A percentile compares a stretch with the other conserved stretches of the same genome.
phyloP scores from a whole-genome alignment of 2,329 filamentous ascomycete species.

The Parasarocladium wereldwijsianum region DNA sequence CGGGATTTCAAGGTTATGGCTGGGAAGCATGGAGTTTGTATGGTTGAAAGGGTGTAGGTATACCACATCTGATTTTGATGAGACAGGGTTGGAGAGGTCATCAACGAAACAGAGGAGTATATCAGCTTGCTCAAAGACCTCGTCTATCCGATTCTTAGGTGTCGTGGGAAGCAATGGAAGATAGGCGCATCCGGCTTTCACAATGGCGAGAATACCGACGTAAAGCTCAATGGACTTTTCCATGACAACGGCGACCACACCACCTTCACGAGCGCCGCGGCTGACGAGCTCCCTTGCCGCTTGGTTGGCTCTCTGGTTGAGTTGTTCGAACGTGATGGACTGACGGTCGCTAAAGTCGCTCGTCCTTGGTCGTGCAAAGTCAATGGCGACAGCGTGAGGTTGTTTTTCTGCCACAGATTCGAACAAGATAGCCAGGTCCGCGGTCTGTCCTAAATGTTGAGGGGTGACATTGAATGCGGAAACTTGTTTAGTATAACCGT shows the following conservation, averaged over 20 bases:
- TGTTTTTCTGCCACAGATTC: slow-evolving; percentile 31
- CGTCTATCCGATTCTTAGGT: slow-evolving; percentile 41
- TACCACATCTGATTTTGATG: slow-evolving; percentile 5
- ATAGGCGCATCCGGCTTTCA: slow-evolving; percentile 67
- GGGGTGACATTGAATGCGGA: slow-evolving; percentile 34
- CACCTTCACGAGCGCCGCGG: slow-evolving; percentile 30
- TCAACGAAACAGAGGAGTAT: slow-evolving; percentile 31
- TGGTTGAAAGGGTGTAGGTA: no score
- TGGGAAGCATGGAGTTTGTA: no score
- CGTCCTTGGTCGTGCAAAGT: slow-evolving; percentile 37
- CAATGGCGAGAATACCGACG: slow-evolving; percentile 54
- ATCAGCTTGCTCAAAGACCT: slow-evolving; percentile 47
- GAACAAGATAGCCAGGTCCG: slow-evolving; percentile 37
- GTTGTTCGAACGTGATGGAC: slow-evolving; percentile 44
- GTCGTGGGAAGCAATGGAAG: slow-evolving; percentile 66
- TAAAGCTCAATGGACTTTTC: slow-evolving; percentile 65
- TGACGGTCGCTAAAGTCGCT: background rate
- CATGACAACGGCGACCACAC: slow-evolving; percentile 60
- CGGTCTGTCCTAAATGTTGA: slow-evolving; percentile 15
- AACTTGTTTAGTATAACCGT: no score
- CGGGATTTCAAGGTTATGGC: slow-evolving; percentile 20
- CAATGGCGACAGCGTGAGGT: slow-evolving; percentile 45
- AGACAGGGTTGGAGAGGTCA: slow-evolving; percentile 4
- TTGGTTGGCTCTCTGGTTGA: slow-evolving; percentile 50
- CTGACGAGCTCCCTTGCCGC: slow-evolving; percentile 40